Conservation (phyloP, 257 asterid species). For the Solanum clarkiae region DNA sequence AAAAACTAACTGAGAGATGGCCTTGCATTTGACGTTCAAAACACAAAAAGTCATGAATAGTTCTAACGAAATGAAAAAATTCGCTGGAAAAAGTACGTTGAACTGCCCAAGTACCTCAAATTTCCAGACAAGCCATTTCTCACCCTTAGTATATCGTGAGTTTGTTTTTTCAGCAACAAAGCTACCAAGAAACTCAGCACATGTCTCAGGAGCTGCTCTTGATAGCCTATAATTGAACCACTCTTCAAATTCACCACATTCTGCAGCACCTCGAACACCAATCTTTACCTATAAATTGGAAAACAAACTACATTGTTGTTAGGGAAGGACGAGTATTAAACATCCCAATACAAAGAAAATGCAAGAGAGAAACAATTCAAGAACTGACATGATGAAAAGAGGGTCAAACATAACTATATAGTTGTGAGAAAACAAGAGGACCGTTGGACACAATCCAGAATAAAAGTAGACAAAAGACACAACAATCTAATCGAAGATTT, state of each 20-base stretch:
- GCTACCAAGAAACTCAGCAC: conserved; percentile 93
- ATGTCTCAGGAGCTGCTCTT: conserved; percentile 92
- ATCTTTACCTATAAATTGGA: conserved; percentile 45
- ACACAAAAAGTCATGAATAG: background rate
- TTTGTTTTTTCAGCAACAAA: conserved; percentile 68
- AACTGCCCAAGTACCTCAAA: conserved; percentile 54
- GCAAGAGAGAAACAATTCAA: background rate
- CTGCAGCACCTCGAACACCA: conserved; percentile 85
- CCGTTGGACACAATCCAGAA: background rate
- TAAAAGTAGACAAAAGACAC: background rate
- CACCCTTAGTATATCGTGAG: conserved; percentile 66
- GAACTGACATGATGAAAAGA: background rate
- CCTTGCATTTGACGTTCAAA: background rate
- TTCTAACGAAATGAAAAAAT: background rate
- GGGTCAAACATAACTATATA: background rate
- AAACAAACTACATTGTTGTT: background rate
- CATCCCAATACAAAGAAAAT: background rate
- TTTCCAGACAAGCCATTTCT: conserved; percentile 99
- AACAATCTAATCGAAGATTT: background rate
- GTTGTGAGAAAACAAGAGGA: background rate
- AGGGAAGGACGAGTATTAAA: background rate
- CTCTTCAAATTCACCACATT: conserved; percentile 87
- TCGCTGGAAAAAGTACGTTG: background rate
- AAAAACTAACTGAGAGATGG: background rate
- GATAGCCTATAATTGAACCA: conserved; percentile 93